Evolutionary conservation across 2,329 filamentous ascomycete genomes (phyloP).

Genomic region (Camptophora hylomeconis): DNA sequence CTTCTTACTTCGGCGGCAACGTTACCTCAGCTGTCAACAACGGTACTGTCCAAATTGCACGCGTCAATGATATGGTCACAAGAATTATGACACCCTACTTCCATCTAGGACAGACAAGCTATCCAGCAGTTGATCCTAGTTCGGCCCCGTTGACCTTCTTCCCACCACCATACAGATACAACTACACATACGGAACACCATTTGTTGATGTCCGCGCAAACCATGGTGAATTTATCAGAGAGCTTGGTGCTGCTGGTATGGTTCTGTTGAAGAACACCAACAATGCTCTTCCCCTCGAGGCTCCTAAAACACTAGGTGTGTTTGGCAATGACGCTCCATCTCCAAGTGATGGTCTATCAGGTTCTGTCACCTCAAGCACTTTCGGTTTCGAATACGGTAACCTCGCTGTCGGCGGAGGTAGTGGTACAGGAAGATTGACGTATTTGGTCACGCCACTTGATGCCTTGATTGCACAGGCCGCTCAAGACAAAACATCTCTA

Average conservation of each 20-base stretch:
- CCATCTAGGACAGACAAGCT: constrained; percentile 28
- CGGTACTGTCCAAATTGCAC: constrained; percentile 25
- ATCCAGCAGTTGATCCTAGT: constrained; percentile 12
- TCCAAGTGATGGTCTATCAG: constrained; percentile 51
- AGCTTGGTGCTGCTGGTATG: constrained; percentile 44
- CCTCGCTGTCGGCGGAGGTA: constrained; percentile 20
- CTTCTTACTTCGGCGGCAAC: constrained; percentile 24
- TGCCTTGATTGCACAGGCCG: constrained; percentile 18
- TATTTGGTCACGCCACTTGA: constrained; percentile 20
- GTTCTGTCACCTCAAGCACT: too few relatives aligned
- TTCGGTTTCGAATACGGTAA: too few relatives aligned
- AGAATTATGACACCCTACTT: constrained; percentile 35
- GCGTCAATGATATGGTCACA: constrained; percentile 33
- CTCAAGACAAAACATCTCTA: constrained; percentile 16
- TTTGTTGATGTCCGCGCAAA: constrained; percentile 36
- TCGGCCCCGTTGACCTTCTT: constrained; percentile 7
- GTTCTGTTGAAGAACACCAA: constrained; percentile 41
- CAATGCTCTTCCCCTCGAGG: constrained; percentile 35
- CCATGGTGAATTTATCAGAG: constrained; percentile 25
- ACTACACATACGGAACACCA: constrained; percentile 7
- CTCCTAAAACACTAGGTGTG: constrained; percentile 32
- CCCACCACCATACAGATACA: constrained; percentile 6
- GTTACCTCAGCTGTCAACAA: constrained; percentile 25
- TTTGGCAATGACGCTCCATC: constrained; percentile 35
- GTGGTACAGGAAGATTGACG: constrained; percentile 18